Evolutionary conservation across 2,329 filamentous ascomycete species (phyloP), one percentile per base, ranked within the genome.

Genomic region (Calonectria leucothoes): DNA sequence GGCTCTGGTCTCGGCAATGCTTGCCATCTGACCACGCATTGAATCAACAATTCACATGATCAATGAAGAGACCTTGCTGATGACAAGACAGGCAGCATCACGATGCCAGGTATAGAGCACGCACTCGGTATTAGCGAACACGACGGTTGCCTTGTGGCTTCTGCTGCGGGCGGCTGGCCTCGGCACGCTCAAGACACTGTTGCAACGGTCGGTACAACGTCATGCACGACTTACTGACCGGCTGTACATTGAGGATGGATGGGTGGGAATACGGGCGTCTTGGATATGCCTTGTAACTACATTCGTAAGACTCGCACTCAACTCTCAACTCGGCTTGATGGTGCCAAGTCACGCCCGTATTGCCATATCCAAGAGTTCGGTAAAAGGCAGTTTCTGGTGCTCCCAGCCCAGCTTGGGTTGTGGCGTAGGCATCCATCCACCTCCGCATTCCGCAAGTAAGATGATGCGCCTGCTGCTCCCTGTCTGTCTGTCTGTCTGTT

Each of bases 381-480:
- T 25, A 12, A 61, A 61, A 61, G 23, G 35, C 25, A 39, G 55
- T 61, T 61, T 23, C 11, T 29, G 33, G 20, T 61, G 27, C 37
- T 37, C 25, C 37, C 61, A 55, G 61, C 48, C 33, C 66, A 35
- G 27, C 61, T 39, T 61, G 23, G 33, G 37, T 42, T 69, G 70
- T 72, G 66, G 59, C 52, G 49, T 59, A 39, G 66, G 52, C 69
- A 72, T 68, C 72, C 55, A 61, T 39, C 33, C 64, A 66, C 69
- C 72, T 75, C 73, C 73, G 70, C 74, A 69, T 71, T 59, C 48
- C 48, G 70, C 33, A 39, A 67, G 35, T 59, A 5, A 55, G 49
- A 67, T 70, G 55, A 25, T 17, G 55, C n/a, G 33, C 1, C 11
- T n/a, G n/a, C n/a, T n/a, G n/a, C n/a, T n/a, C n/a, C n/a, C n/a